phyloP scores from a whole-genome alignment of 768 basidiomycete species.

The Rickenella mellea region DNA sequence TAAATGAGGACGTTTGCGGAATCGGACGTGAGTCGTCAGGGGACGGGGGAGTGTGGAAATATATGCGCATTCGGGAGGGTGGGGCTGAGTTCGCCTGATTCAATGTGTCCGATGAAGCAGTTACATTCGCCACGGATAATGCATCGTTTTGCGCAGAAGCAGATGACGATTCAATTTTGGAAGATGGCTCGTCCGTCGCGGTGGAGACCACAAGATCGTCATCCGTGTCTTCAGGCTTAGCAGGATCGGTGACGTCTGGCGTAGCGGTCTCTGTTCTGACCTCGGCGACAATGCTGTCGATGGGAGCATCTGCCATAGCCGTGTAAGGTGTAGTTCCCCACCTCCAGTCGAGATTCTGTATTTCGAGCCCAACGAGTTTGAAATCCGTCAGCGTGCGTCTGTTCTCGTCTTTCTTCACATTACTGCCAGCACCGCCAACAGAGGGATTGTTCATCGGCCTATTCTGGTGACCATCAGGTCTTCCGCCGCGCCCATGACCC shows the following conservation, averaged over 20 bases:
- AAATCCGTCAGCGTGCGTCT: conserved; percentile 94
- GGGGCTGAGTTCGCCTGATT: no score
- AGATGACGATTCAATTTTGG: conserved; percentile 3
- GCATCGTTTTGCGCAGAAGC: no score
- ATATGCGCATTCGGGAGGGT: conserved; percentile 84
- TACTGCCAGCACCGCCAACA: neutral
- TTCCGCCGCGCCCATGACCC: conserved; percentile 8
- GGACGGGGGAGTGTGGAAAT: conserved; percentile 85
- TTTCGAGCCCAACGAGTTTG: conserved; percentile 87
- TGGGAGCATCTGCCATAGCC: conserved; percentile 16
- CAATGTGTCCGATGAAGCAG: no score
- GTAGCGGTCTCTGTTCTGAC: conserved; percentile 19
- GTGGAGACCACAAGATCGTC: conserved; percentile 2
- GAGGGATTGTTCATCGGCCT: conserved; percentile 2
- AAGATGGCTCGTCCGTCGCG: conserved; percentile 9
- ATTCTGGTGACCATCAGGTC: conserved; percentile 35
- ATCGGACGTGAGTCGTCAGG: conserved; percentile 73
- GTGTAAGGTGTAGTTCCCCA: conserved; percentile 61
- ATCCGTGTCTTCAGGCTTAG: conserved; percentile 14
- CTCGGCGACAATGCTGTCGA: conserved; percentile 13
- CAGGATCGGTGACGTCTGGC: conserved; percentile 19
- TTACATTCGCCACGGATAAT: no score
- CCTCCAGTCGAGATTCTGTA: conserved; percentile 74
- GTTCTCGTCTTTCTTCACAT: conserved; percentile 81
- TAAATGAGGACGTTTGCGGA: conserved; percentile 46